Conservation (phyloP, 2,329 filamentous ascomycete genomes). For the Nothophaeocryptopus gaeumannii region DNA sequence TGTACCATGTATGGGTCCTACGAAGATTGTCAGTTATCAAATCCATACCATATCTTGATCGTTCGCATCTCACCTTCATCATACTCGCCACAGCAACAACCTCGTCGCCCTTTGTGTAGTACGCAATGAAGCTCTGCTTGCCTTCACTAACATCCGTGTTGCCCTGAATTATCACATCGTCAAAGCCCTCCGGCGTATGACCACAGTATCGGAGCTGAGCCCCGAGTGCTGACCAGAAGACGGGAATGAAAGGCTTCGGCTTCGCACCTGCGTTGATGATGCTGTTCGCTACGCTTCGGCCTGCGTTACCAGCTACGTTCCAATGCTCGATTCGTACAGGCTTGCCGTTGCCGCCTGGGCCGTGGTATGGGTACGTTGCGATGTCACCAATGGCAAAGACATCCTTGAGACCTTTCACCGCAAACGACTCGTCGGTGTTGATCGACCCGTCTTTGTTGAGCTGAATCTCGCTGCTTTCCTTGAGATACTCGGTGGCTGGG, state of each 20-base stretch:
- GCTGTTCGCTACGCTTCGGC: conserved; percentile 72
- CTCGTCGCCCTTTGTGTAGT: conserved; percentile 80
- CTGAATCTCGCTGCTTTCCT: conserved; percentile 64
- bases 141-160: conserved; percentile 58
- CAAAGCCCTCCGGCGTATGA: conserved; percentile 77
- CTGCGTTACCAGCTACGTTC: conserved; percentile 95
- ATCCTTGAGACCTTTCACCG: conserved; percentile 70
- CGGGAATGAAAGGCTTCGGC: conserved; percentile 75
- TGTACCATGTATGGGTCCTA: conserved; percentile 84
- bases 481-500: conserved; percentile 80
- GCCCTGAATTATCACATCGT: conserved; percentile 79
- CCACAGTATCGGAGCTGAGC: conserved; percentile 91
- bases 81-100: conserved; percentile 90
- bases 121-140: conserved; percentile 79
- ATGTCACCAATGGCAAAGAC: conserved; percentile 96
- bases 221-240: conserved; percentile 95
- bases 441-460: conserved; percentile 85
- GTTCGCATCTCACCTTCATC: conserved; percentile 72
- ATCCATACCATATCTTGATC: not conserved
- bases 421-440: conserved; percentile 74
- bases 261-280: conserved; percentile 65
- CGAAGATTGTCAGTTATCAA: conserved; percentile 54
- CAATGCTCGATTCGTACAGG: conserved; percentile 90
- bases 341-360: conserved; percentile 74
- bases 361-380: conserved; percentile 89